Conservation (phyloP, 2,329 filamentous ascomycete species). For the Periglandula ipomoeae region DNA sequence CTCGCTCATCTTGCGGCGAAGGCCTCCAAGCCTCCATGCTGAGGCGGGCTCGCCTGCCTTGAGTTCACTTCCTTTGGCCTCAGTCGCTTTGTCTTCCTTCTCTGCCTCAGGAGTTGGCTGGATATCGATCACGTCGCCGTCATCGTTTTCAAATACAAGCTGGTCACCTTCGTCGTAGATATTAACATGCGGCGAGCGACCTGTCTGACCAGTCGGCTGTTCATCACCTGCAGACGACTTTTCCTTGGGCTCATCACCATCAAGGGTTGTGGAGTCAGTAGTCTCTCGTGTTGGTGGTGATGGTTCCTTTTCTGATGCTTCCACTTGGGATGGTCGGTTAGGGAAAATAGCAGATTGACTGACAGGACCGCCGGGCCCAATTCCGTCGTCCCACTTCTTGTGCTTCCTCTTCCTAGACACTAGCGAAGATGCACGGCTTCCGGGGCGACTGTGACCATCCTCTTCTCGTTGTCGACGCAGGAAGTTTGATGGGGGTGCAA, state of each 20-base stretch:
- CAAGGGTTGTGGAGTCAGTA: constrained; percentile 23
- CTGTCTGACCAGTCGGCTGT: constrained; percentile 12
- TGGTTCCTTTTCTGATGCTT: constrained; percentile 20
- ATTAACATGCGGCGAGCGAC: constrained; percentile 38
- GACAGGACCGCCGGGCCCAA: constrained; percentile 77
- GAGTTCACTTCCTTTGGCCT: background rate
- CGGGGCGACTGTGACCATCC: constrained; percentile 41
- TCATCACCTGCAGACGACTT: constrained; percentile 18
- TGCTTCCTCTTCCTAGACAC: constrained; percentile 53
- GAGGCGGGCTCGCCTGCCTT: constrained; percentile 3
- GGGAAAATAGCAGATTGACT: constrained; percentile 85
- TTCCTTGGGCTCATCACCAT: constrained; percentile 24
- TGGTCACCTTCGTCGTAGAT: constrained; percentile 74
- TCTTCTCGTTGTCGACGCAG: constrained; percentile 78
- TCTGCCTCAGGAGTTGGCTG: constrained; percentile 23
- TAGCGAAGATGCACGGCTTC: constrained; percentile 51
- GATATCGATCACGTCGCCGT: constrained; percentile 75
- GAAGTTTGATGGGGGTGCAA: constrained; percentile 69
- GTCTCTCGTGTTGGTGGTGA: constrained; percentile 20
- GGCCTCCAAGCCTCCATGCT: constrained; percentile 25
- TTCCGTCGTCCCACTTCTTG: constrained; percentile 61
- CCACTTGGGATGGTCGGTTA: constrained; percentile 27
- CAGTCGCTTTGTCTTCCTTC: background rate
- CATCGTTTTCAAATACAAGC: constrained; percentile 72
- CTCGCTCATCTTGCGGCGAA: constrained; percentile 42